These are phyloP conservation scores for Bidens hawaiensis DNA, from an alignment of 140 eudicot species.

Conservation along the genomic window DNA sequence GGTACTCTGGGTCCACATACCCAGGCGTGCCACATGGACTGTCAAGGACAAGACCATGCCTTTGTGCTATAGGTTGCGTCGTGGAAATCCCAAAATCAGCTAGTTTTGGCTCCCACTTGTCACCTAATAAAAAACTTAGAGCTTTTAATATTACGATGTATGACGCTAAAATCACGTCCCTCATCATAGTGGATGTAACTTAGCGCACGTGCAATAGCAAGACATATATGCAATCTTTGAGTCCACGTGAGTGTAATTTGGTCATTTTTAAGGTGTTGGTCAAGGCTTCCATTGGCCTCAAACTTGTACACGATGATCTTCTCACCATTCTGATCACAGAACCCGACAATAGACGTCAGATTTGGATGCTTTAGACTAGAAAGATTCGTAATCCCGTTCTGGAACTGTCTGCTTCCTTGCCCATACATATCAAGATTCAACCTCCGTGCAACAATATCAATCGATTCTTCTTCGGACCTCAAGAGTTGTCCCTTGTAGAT, in stretches of 20 bases:
- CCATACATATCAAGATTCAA: not conserved
- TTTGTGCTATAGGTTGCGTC: not conserved
- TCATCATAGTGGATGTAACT: not conserved
- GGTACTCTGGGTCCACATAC: not conserved
- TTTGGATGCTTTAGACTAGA: not conserved
- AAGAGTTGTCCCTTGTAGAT: not conserved
- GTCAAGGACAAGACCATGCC: not conserved
- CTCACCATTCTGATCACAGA: not conserved
- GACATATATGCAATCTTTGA: not conserved
- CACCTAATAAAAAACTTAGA: not conserved
- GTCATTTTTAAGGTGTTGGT: not conserved
- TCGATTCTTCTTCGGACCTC: not conserved
- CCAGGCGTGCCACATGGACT: not conserved
- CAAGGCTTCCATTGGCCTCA: not conserved
- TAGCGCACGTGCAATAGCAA: not conserved
- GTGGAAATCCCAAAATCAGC: not conserved
- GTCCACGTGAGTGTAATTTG: not conserved
- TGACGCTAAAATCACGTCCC: too few relatives aligned
- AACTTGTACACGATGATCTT: not conserved
- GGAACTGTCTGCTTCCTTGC: not conserved
- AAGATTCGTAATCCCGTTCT: not conserved
- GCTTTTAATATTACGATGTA: too few relatives aligned
- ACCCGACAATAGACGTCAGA: not conserved
- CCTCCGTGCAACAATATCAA: not conserved
- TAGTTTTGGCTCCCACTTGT: not conserved